These are phyloP conservation scores for Aspergillus avenaceus DNA, from an alignment of 495 filamentous ascomycete genomes.

Conservation along the genomic window DNA sequence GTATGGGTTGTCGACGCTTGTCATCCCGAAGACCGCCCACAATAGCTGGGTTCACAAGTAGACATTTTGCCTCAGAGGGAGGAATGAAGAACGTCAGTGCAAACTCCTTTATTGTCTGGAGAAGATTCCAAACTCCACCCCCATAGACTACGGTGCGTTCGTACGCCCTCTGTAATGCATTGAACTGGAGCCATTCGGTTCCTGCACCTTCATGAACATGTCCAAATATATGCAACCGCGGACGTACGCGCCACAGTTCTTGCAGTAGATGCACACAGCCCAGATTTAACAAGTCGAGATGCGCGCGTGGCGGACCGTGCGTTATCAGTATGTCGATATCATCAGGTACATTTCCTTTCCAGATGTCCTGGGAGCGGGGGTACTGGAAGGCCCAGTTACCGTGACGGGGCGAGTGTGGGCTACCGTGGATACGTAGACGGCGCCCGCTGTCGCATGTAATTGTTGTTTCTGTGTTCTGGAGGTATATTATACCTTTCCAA, in stretches of 20 bases:
- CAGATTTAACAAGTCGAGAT: conserved; percentile 49
- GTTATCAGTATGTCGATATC: conserved; percentile 70
- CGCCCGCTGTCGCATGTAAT: conserved; percentile 39
- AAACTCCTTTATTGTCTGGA: conserved; percentile 29
- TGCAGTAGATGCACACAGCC: conserved; percentile 47
- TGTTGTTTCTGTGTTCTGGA: conserved; percentile 42
- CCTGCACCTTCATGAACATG: conserved; percentile 64
- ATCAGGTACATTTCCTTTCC: conserved; percentile 41
- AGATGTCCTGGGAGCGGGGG: conserved; percentile 15
- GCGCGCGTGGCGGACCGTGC: conserved; percentile 53
- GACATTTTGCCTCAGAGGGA: background rate
- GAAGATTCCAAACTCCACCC: conserved; percentile 9
- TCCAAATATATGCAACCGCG: conserved; percentile 68
- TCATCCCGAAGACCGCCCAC: conserved; percentile 7
- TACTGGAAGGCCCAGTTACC: conserved; percentile 51
- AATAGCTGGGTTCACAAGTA: conserved; percentile 5
- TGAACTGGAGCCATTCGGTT: conserved; percentile 57
- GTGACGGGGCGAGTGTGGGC: conserved; percentile 46
- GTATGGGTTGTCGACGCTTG: background rate
- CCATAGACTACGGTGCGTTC: conserved; percentile 39
- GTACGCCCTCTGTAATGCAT: conserved; percentile 57
- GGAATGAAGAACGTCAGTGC: background rate
- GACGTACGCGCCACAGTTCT: conserved; percentile 52
- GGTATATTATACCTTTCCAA: conserved; percentile 44
- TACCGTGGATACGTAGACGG: conserved; percentile 50